Percentiles rank a stretch among this genome's conserved stretches.
Evolutionary conservation across 2,329 filamentous ascomycete genomes (phyloP).

Genomic region (Beauveria sp.): DNA sequence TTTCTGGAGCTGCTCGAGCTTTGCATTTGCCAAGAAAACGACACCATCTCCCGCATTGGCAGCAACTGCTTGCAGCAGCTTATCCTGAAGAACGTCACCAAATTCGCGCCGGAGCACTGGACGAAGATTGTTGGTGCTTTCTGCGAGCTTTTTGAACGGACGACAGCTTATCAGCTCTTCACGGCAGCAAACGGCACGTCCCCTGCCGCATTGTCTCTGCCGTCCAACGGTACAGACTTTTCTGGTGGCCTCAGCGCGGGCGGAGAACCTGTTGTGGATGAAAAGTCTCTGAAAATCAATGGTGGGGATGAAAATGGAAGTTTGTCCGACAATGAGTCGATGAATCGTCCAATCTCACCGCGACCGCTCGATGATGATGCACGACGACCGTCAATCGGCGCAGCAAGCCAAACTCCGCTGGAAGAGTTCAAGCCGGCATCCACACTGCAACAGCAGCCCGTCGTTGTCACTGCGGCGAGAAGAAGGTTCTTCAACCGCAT

Average conservation of each 20-base stretch:
- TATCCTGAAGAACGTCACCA: constrained; percentile 91
- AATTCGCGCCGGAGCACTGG: constrained; percentile 86
- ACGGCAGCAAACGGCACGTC: constrained; percentile 61
- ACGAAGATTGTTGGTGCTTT: constrained; percentile 90
- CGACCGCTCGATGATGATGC: constrained; percentile 27
- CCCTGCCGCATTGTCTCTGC: constrained; percentile 42
- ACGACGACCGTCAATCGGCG: constrained; percentile 23
- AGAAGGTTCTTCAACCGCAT: constrained; percentile 98
- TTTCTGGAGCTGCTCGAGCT: constrained; percentile 90
- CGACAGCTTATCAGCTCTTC: constrained; percentile 91
- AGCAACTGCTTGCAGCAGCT: constrained; percentile 97
- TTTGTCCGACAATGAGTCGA: constrained; percentile 25
- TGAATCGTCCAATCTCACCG: constrained; percentile 20
- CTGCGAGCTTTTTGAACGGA: constrained; percentile 88
- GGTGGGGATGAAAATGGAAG: constrained; percentile 35
- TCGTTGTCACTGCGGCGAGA: constrained; percentile 86
- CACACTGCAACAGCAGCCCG: constrained; percentile 74
- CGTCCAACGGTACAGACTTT: constrained; percentile 46
- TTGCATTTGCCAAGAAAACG: constrained; percentile 98
- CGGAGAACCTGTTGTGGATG: constrained; percentile 35
- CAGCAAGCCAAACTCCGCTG: constrained; percentile 40
- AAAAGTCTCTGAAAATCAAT: constrained; percentile 55
- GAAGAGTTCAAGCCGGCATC: constrained; percentile 83
- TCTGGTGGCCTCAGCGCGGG: constrained; percentile 35
- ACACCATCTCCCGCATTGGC: constrained; percentile 94